Percentiles rank a stretch among this genome's conserved stretches.
phyloP scores from a whole-genome alignment of 2,329 filamentous ascomycete genomes.

The Fusarium hostae region DNA sequence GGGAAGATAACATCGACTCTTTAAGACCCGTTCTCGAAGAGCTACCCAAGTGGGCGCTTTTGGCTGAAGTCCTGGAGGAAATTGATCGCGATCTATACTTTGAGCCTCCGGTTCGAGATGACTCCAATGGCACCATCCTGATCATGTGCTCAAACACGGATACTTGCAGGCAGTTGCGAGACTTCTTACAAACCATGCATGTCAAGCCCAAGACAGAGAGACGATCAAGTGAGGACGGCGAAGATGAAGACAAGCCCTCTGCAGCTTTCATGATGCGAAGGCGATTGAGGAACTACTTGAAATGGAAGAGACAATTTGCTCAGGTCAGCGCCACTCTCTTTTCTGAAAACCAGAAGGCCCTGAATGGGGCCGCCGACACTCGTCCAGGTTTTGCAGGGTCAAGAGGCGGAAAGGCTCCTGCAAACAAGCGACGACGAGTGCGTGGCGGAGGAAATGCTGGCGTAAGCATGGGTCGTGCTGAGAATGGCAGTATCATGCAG shows the following conservation, averaged over 20 bases:
- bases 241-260: slow-evolving; percentile 72
- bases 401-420: slow-evolving; percentile 71
- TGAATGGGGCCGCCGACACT: slow-evolving; percentile 73
- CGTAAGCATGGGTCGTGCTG: slow-evolving; percentile 68
- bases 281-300: slow-evolving; percentile 85
- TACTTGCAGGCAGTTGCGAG: slow-evolving; percentile 87
- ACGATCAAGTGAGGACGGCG: slow-evolving; percentile 55
- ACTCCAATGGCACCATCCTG: slow-evolving; percentile 90
- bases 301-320: slow-evolving; percentile 90
- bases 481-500: slow-evolving; percentile 78
- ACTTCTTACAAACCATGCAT: slow-evolving; percentile 93
- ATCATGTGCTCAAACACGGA: slow-evolving; percentile 94
- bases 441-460: slow-evolving; percentile 78
- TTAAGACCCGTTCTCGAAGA: slow-evolving; percentile 89
- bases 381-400: slow-evolving; percentile 57
- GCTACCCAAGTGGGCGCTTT: slow-evolving; percentile 89
- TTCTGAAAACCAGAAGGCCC: slow-evolving; percentile 80
- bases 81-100: slow-evolving; percentile 92
- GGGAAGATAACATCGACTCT: slow-evolving; percentile 64
- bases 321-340: slow-evolving; percentile 85
- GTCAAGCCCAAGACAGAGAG: slow-evolving; percentile 67
- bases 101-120: slow-evolving; percentile 78
- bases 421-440: slow-evolving; percentile 86
- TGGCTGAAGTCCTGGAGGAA: slow-evolving; percentile 92
- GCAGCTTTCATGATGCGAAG: slow-evolving; percentile 90